Base-by-base conservation (phyloP, 805 yeast species). In the Ogataea pilisensis region DNA sequence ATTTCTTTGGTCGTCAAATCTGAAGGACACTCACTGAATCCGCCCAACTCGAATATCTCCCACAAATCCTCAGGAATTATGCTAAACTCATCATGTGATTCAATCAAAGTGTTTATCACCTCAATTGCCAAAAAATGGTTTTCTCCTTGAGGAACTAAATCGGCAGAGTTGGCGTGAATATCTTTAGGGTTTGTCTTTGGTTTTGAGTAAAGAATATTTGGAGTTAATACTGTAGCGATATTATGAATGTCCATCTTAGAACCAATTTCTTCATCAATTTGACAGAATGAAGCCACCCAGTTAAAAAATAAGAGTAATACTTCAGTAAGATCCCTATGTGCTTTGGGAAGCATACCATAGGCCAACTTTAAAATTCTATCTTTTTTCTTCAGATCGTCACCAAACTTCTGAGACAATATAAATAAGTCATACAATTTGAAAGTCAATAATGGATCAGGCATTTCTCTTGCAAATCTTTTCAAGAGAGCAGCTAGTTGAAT, bases 201-300 rank as follows among this genome's bases (percentile, higher is more conserved):
- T 46, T 73, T 75, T 1, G 82, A 64, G 51, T 82, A 83, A 31
- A 95, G 69, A 34, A 93, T 81, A 55, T 90, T 93, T 2, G 99
- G 99, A 0, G 97, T 85, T 37, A 93, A 73, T 2, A 93, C 99
- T 0, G 98, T 93, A 2, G 99, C 95, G 48, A 93, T 71, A 60
- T 93, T 93, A 58, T 89, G 95, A 26, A 85, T 78, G 59, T 91
- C 97, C 99, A 93, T 93, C 66, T 91, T 93, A 3, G 97, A 88
- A 1, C 93, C 93, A 18, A 80, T 77, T 50, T 85, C 90, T 53
- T 88, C 95, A 55, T 89, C 97, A 46, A 90, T 78, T 51, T 87
- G 90, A 1, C 97, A 85, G 65, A 93, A 93, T 2, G 98, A 86
- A 0, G 98, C 88, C 2, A 90, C 91, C 98, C 98, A 93, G 61